Evolutionary conservation across 306 rosid species (phyloP).

Genomic region (Castanopsis chinensis): DNA sequence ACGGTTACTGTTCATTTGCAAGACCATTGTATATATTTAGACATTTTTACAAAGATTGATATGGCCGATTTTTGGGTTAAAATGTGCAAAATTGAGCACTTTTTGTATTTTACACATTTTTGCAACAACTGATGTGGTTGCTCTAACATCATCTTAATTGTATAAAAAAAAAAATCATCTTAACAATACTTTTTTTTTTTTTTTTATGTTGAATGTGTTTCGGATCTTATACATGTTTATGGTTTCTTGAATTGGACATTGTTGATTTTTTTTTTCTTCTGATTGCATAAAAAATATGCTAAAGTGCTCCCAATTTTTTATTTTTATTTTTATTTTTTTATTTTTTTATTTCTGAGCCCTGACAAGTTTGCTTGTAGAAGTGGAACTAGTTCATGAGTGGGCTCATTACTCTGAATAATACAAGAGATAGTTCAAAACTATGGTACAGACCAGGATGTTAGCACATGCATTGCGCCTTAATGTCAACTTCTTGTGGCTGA

Average conservation of each 20-base stretch:
- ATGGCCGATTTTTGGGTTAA: too few relatives aligned
- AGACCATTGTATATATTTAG: too few relatives aligned
- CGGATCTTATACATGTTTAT: background rate
- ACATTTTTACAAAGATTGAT: too few relatives aligned
- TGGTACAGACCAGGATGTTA: conserved; percentile 16
- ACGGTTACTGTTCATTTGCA: too few relatives aligned
- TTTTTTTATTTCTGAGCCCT: background rate
- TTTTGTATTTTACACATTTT: too few relatives aligned
- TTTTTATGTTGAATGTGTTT: background rate
- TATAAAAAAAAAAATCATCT: too few relatives aligned
- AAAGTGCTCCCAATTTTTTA: background rate
- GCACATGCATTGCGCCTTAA: conserved; percentile 60
- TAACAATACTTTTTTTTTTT: background rate
- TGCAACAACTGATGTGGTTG: too few relatives aligned
- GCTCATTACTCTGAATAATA: conserved; percentile 28
- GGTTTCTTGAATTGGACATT: background rate
- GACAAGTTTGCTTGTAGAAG: conserved; percentile 34
- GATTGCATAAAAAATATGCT: background rate
- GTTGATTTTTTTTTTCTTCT: background rate
- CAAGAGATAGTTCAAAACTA: background rate
- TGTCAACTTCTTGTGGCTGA: conserved; percentile 18
- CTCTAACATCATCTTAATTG: too few relatives aligned
- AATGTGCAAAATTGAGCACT: too few relatives aligned
- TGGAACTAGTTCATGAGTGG: conserved; percentile 31
- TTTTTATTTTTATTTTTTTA: too few relatives aligned